Percentiles rank a stretch among this genome's conserved stretches.
Evolutionary conservation across 1,139 yeast species (phyloP).

Genomic region (Diutina mesorugosa): DNA sequence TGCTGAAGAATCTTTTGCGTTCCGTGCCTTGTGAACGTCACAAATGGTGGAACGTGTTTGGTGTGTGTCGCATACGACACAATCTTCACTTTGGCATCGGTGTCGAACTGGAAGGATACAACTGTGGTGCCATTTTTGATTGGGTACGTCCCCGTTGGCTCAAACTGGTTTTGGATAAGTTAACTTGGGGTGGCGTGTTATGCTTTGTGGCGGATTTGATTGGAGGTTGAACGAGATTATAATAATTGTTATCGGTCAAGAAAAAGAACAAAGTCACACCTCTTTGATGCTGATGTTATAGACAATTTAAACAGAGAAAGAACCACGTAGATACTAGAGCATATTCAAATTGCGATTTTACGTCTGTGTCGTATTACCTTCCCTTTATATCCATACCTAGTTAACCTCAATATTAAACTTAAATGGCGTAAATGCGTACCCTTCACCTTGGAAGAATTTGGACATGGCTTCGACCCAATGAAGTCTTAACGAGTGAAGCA

Average conservation of each 20-base stretch:
- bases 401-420: slow-evolving; percentile 21
- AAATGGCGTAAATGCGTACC: slow-evolving; percentile 79
- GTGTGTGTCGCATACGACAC: slow-evolving; percentile 66
- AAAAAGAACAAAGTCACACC: not conserved
- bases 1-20: slow-evolving; percentile 61
- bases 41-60: slow-evolving; percentile 64
- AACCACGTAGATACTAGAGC: too few relatives aligned
- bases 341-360: not conserved
- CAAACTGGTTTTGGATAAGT: slow-evolving; percentile 28
- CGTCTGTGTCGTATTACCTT: not conserved
- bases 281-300: not conserved
- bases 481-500: slow-evolving; percentile 90
- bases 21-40: slow-evolving; percentile 65
- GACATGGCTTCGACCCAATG: slow-evolving; percentile 99
- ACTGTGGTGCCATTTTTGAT: slow-evolving; percentile 49
- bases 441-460: slow-evolving; percentile 94
- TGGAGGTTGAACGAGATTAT: not conserved
- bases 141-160: slow-evolving; percentile 38
- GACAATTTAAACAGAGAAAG: not conserved
- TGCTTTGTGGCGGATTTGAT: slow-evolving; percentile 26
- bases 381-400: not conserved
- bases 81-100: slow-evolving; percentile 79
- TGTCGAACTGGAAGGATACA: slow-evolving; percentile 69
- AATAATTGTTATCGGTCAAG: not conserved
- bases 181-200: slow-evolving; percentile 63